These are phyloP conservation scores for Macrophomina tecta DNA, from an alignment of 2,329 filamentous ascomycete species.

Conservation along the genomic window DNA sequence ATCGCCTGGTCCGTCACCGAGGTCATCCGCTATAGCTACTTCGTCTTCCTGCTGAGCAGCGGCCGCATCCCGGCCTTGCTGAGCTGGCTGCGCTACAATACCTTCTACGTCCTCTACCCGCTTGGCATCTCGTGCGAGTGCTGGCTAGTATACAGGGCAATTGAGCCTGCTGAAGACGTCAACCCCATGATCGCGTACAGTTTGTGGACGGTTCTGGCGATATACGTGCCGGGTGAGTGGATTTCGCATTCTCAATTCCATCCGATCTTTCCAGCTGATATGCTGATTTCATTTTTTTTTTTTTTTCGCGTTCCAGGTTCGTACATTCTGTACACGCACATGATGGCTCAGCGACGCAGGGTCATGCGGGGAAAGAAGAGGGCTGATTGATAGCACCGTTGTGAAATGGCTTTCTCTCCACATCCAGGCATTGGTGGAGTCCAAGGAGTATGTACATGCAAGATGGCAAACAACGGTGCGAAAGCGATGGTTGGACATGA, in stretches of 20 bases:
- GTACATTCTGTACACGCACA: conserved; percentile 89
- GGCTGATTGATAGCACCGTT: conserved; percentile 34
- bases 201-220: conserved; percentile 68
- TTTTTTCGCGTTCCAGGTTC: conserved; percentile 56
- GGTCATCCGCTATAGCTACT: conserved; percentile 91
- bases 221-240: conserved; percentile 79
- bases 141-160: conserved; percentile 74
- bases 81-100: conserved; percentile 86
- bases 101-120: conserved; percentile 91
- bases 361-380: conserved; percentile 70
- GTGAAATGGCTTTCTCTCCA: no score
- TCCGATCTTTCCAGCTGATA: conserved; percentile 8
- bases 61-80: conserved; percentile 68
- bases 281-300: neutral
- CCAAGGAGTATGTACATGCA: no score
- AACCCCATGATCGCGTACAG: conserved; percentile 62
- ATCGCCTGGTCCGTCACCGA: conserved; percentile 86
- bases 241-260: no score
- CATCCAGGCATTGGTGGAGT: no score
- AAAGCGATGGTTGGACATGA: no score
- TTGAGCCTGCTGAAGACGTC: conserved; percentile 61
- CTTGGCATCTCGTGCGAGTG: conserved; percentile 90
- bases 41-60: conserved; percentile 73
- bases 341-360: conserved; percentile 89
- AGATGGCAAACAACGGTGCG: no score